Conservation (phyloP, 805 yeast species). For the Metschnikowia similis region DNA sequence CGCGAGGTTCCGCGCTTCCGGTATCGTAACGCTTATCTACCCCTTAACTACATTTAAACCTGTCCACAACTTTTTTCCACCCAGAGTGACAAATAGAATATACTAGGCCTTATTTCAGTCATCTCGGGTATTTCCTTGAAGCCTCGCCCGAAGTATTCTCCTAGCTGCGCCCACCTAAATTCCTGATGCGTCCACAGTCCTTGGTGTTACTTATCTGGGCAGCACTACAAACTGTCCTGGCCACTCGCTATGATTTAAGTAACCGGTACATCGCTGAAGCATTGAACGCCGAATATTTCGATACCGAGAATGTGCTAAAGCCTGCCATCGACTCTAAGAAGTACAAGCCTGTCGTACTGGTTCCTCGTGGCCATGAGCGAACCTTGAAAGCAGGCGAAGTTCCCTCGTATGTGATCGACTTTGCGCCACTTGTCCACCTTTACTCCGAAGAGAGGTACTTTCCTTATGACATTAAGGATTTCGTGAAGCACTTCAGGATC, state of each 20-base stretch:
- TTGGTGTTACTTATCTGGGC: conserved; percentile 4
- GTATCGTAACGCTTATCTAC: neutral
- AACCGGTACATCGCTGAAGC: conserved; percentile 23
- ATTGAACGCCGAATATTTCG: conserved; percentile 19
- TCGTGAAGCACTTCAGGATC: conserved; percentile 61
- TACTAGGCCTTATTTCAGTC: too few relatives aligned
- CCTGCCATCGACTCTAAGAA: conserved; percentile 20
- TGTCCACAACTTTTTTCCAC: neutral
- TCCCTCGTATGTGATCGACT: conserved; percentile 59
- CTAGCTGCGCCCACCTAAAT: neutral
- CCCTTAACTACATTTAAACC: neutral
- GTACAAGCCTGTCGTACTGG: conserved; percentile 36
- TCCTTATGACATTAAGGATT: conserved; percentile 77
- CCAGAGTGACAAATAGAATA: neutral
- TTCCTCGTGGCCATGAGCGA: conserved; percentile 30
- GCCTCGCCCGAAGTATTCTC: too few relatives aligned
- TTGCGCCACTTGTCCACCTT: conserved; percentile 75
- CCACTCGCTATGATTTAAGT: conserved; percentile 13
- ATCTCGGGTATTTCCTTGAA: too few relatives aligned
- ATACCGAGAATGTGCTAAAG: conserved; percentile 24
- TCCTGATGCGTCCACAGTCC: neutral
- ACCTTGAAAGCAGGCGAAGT: conserved; percentile 50
- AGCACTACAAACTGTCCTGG: conserved; percentile 7
- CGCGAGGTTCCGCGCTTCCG: neutral
- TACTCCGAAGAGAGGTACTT: conserved; percentile 85